Conservation (phyloP, 805 yeast species). For the Cyberlindnera japonica region DNA sequence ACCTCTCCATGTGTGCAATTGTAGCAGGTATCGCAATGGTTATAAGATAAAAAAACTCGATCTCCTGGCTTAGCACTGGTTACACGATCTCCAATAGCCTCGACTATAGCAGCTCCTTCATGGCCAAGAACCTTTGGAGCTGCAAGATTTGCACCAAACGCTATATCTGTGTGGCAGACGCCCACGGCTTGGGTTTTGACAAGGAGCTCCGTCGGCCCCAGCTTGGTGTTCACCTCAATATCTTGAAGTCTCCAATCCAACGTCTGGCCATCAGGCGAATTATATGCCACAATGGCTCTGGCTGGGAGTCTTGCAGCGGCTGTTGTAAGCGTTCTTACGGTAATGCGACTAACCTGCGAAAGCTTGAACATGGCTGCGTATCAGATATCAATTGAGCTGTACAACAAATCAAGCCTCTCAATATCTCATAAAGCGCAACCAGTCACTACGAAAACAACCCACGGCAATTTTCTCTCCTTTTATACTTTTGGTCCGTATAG, state of each 20-base stretch:
- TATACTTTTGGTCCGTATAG: too few relatives aligned
- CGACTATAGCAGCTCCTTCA: conserved; percentile 11
- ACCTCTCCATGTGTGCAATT: not conserved
- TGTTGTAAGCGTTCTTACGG: not conserved
- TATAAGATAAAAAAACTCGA: conserved; percentile 4
- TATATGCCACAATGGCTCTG: conserved; percentile 10
- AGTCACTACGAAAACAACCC: too few relatives aligned
- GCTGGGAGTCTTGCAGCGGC: conserved; percentile 1
- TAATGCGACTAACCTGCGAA: not conserved
- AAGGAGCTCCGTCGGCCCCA: conserved; percentile 7
- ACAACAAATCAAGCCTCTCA: too few relatives aligned
- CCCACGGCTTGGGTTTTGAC: conserved; percentile 8
- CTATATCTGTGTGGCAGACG: conserved; percentile 11
- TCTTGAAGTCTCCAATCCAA: conserved; percentile 7
- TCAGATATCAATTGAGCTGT: too few relatives aligned
- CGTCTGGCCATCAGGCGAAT: not conserved
- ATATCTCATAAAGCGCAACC: too few relatives aligned
- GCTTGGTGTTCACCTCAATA: conserved; percentile 1
- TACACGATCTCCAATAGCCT: conserved; percentile 7
- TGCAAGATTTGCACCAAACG: not conserved
- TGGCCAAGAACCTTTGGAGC: conserved; percentile 10
- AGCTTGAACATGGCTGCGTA: too few relatives aligned
- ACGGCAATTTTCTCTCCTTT: too few relatives aligned
- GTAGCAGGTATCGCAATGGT: conserved; percentile 4
- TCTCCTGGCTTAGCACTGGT: conserved; percentile 6